These are phyloP conservation scores for Penicillium sp. DNA, from an alignment of 2,329 filamentous ascomycete species.

Conservation along the genomic window DNA sequence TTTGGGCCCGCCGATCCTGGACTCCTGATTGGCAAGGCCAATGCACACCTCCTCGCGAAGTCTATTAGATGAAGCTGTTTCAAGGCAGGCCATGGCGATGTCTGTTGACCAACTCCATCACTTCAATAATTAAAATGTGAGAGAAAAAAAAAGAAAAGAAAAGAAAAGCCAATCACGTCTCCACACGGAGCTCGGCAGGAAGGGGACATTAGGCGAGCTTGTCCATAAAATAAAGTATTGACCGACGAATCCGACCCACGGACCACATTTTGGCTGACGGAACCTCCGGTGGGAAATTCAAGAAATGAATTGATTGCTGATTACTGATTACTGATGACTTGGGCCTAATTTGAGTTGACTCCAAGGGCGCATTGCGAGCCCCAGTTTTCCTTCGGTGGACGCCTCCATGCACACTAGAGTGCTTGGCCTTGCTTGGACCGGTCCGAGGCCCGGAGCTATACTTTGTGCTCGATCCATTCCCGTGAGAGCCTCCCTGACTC, in stretches of 20 bases:
- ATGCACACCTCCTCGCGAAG: slow-evolving; percentile 11
- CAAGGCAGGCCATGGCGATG: slow-evolving; percentile 6
- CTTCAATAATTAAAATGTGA: too few species aligned
- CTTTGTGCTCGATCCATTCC: background rate
- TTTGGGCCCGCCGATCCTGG: slow-evolving; percentile 26
- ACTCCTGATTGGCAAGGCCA: slow-evolving; percentile 17
- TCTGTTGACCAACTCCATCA: background rate
- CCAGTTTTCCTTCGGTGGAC: slow-evolving; percentile 17
- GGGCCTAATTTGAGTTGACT: background rate
- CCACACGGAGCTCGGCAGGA: slow-evolving; percentile 5
- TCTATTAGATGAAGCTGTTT: slow-evolving; percentile 17
- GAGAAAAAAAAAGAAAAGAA: too few species aligned
- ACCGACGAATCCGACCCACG: slow-evolving; percentile 5
- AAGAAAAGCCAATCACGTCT: background rate
- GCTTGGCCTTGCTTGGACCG: slow-evolving; percentile 25
- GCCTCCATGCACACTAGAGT: slow-evolving; percentile 20
- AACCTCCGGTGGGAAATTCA: background rate
- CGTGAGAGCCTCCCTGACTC: background rate
- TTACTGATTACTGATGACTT: background rate
- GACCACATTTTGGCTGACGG: slow-evolving; percentile 15
- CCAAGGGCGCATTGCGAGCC: background rate
- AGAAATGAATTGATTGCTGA: too few species aligned
- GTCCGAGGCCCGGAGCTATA: slow-evolving; percentile 16
- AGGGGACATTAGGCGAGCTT: slow-evolving; percentile 12
- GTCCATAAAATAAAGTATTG: slow-evolving; percentile 1